Conservation (phyloP, 257 asterid genomes). For the Avicennia marina region DNA sequence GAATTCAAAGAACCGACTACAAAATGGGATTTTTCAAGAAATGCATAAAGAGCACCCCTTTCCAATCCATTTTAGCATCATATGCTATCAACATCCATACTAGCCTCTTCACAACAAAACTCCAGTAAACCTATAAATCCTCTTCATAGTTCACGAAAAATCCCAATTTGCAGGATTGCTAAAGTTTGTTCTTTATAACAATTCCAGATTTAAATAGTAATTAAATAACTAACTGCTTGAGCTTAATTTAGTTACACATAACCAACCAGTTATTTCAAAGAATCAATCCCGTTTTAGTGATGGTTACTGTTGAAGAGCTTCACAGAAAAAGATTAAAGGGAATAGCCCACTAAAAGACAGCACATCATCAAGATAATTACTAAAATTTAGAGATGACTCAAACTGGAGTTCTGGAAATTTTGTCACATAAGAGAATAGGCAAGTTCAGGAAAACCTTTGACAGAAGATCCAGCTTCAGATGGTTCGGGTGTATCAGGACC, state of each 20-base stretch:
- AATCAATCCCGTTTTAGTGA: neutral
- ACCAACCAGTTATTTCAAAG: too few relatives aligned
- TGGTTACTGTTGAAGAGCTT: too few relatives aligned
- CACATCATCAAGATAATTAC: slow-evolving; percentile 2
- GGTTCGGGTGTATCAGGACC: slow-evolving; percentile 75
- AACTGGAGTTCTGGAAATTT: neutral
- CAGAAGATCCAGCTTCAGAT: slow-evolving; percentile 85
- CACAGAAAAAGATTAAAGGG: too few relatives aligned
- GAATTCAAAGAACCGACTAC: neutral
- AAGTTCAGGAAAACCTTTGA: slow-evolving; percentile 50
- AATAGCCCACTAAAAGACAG: neutral
- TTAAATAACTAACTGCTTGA: neutral
- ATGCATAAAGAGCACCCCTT: neutral
- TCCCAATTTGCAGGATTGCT: neutral
- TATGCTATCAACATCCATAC: too few relatives aligned
- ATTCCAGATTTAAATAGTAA: too few relatives aligned
- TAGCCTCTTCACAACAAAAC: slow-evolving; percentile 10
- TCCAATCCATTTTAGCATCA: slow-evolving; percentile 1
- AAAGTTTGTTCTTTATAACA: neutral
- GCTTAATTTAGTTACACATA: neutral
- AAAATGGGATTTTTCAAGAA: slow-evolving; percentile 11
- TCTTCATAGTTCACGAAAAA: neutral
- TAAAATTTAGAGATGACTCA: slow-evolving; percentile 7
- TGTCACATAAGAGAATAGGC: slow-evolving; percentile 18
- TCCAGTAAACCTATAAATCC: slow-evolving; percentile 2